phyloP scores from a whole-genome alignment of 805 yeast species.

The Candida sanyiensis region DNA sequence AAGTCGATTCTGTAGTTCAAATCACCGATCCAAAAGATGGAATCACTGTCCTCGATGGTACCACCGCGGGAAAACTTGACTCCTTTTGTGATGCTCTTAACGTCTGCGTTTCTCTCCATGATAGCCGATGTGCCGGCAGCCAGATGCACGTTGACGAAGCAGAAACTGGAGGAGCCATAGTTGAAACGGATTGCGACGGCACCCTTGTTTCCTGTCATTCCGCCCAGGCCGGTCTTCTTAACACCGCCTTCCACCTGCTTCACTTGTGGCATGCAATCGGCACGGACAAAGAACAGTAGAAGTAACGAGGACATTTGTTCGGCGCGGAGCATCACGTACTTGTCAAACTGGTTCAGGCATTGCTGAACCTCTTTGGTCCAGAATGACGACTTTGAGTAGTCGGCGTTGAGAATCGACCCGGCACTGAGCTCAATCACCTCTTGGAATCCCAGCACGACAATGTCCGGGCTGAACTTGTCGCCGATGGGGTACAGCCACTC shows the following conservation, averaged over 20 bases:
- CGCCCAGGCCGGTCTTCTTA: constrained; percentile 93
- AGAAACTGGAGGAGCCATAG: constrained; percentile 73
- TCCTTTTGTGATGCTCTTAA: constrained; percentile 66
- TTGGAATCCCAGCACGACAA: constrained; percentile 87
- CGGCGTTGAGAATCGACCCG: constrained; percentile 82
- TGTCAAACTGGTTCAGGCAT: constrained; percentile 53
- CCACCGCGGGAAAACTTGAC: constrained; percentile 74
- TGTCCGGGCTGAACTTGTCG: constrained; percentile 55
- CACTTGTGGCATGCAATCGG: constrained; percentile 42
- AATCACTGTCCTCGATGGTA: constrained; percentile 76
- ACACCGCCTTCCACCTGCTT: constrained; percentile 91
- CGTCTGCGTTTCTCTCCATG: constrained; percentile 84
- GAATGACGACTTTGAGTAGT: constrained; percentile 63
- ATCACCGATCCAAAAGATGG: constrained; percentile 92
- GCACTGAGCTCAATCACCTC: constrained; percentile 93
- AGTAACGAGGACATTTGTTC: constrained; percentile 71
- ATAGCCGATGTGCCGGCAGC: constrained; percentile 87
- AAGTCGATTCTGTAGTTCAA: constrained; percentile 76
- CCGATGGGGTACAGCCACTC: constrained; percentile 81
- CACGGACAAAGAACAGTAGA: constrained; percentile 56
- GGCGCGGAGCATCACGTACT: constrained; percentile 61
- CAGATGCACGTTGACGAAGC: constrained; percentile 83
- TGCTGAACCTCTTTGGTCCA: constrained; percentile 71
- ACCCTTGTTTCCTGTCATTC: constrained; percentile 96
- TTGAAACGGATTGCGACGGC: constrained; percentile 89